Evolutionary conservation across 495 filamentous ascomycete genomes (phyloP), one percentile per base, ranked within the genome.

Genomic region (Monascus purpureus): DNA sequence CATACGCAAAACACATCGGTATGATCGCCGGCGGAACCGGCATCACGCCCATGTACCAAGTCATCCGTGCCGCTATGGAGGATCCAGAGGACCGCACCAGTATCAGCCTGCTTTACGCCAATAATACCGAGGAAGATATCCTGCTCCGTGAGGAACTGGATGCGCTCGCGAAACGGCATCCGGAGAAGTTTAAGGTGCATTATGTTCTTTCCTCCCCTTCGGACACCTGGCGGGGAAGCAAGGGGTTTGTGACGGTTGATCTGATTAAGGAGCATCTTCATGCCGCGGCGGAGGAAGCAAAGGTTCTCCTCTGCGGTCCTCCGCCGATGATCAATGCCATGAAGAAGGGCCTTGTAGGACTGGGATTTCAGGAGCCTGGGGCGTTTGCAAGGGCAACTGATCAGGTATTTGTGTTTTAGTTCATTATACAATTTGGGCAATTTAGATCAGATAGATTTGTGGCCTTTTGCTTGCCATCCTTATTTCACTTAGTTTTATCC

Each of bases 21-120:
- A n/a, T n/a, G n/a, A n/a, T n/a, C n/a, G n/a, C n/a, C n/a, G n/a
- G n/a, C n/a, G n/a, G n/a, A n/a, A 67, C 68, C 0, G 69, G 69
- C 7, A 70, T 74, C 29, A 74, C 70, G 17, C 70, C 69, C 8
- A 68, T 70, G 60, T 72, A 57, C 47, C 65, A 65, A 36, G 38
- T 72, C 13, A 59, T 70, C 35, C 59, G 61, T n/a, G 60, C 61
- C 18, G 70, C 72, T 18, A 62, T 63, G 39, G 57, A 68, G 37
- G 57, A 67, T 31, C 47, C 58, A 6, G 42, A 37, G 14, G 67
- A 72, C 34, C 55, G 47, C 4, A 71, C 68, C 2, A 41, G 62
- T 36, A 43, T 72, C 16, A 55, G 46, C 28, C 50, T 69, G 3
- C 33, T 74, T 28, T 73, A 64, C 35, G 55, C 57, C 3, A 64